Base-by-base conservation (phyloP, 2,329 filamentous ascomycete genomes). In the Furcasterigmium furcatum region DNA sequence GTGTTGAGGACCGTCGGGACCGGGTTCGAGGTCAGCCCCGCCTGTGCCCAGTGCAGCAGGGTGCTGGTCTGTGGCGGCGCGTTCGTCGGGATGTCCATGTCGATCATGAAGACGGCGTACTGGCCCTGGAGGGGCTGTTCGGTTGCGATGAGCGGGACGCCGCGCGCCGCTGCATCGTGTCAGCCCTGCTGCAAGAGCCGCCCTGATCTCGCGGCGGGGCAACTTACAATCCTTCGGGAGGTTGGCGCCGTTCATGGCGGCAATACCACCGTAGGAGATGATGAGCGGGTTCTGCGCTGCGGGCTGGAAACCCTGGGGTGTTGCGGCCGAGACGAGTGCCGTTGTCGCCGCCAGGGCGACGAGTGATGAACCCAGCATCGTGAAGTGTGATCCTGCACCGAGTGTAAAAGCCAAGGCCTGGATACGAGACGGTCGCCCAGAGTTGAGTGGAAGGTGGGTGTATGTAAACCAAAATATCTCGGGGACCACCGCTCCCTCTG, bases 21-120 rank as follows among this genome's bases (percentile, higher is more conserved):
- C 20, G 55, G 52, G 8, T 61, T 50, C 10, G 61, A 59, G 19
- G 53, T 58, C 34, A 73, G 52, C 30, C 66, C 66, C 1, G 67
- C 64, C 48, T 75, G 71, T 40, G 74, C 56, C 63, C 71, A 74
- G 58, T 77, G 74, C 43, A 76, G 53, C 25, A 74, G 62, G 2
- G 74, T 74, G 5, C 70, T 64, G 1, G 50, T 52, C 50, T 51
- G 50, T 25, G 50, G 76, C 57, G 22, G 70, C 48, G 21, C 27
- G 47, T 55, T 55, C 38, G 49, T 49, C 44, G 74, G 74, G 1
- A 73, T 67, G 58, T 77, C 74, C 14, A 73, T 60, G 50, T 77
- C 73, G 22, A 77, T 52, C 39, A 56, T 58, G 20, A 74, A 53
- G 46, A 70, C 53, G 20, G 75, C 46, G 56, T 72, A 76, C 44